Evolutionary conservation across 1,284 basidiomycete genomes (phyloP), one percentile per base, ranked within the genome.

Genomic region (Hymenochaete sp.): DNA sequence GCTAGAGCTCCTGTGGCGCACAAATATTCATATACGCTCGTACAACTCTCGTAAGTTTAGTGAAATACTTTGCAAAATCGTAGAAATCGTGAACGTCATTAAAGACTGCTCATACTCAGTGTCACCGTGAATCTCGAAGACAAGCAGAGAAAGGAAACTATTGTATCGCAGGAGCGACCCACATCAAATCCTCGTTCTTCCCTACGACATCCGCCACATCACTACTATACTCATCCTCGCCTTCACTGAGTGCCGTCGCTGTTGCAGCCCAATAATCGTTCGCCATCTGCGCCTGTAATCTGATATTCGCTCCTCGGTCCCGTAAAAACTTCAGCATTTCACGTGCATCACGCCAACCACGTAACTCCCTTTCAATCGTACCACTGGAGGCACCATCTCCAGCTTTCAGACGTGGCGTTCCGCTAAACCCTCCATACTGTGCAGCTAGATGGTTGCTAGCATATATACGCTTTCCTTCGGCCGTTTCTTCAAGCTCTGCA

Each of bases 281-380:
- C 55, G 74, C 71, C 25, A 73, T 66, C 38, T 57, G 58, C 38
- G 58, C 61, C 33, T 66, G 65, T 47, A 81, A 58, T 13, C 67
- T 63, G 54, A 86, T 71, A 60, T 72, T 77, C 32, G 81, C 85
- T 0, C 84, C 84, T 45, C 72, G 67, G 51, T 61, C 61, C 56
- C 67, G 71, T 62, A 89, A 62, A 59, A 79, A 87, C 36, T 60
- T 58, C 24, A 83, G 62, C 1, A 86, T 75, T 60, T 88, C 84
- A 27, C 62, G 62, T 33, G 73, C 76, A 55, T 61, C 63, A 49
- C 83, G 67, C 69, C 74, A 81, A 19, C 78, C 81, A 38, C 67
- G 57, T 39, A 57, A 60, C 49, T 61, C 37, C 27, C 14, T 31
- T 35, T 40, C 22, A 4, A 27, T 14, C 11, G 22, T 22, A 31